Evolutionary conservation across 1,139 yeast genomes (phyloP), one percentile per base, ranked within the genome.

Genomic region (Lipomyces yarrowii): DNA sequence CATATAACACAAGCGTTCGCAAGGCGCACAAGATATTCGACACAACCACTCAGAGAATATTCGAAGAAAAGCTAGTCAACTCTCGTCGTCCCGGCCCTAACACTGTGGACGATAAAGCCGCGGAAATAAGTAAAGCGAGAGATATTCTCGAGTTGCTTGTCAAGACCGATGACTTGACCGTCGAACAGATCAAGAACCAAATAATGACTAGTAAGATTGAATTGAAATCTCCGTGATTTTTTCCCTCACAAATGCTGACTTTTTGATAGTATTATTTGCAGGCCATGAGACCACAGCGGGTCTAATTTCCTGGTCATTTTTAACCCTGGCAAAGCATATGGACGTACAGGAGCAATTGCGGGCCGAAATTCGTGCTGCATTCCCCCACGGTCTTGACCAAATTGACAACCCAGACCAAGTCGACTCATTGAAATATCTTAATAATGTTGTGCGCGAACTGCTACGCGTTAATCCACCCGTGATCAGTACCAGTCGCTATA

Each of bases 381-480:
- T 62, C 39, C 64, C 69, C 18, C 58, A 58, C 37, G 67, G 67
- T 13, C 33, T 48, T 10, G 56, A 51, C 1, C 62, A 55, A 5
- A 63, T 65, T 8, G 23, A 53, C 15, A 60, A 68, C 1, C 63
- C 65, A n/a, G 71, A 66, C 30, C 51, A 59, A 39, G 15, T 66
- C 35, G 69, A 66, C 21, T 52, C 59, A 10, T n/a, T 59, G 62
- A 64, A 58, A 46, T 71, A 67, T 57, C 69, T 72, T 42, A 64
- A 65, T 46, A 59, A 71, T 18, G 70, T 70, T 58, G 61, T 72
- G 48, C 72, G 71, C 61, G 77, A 75, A 64, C 69, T 72, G 1
- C 67, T 74, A 59, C 69, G 77, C 18, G 57, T 73, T 42, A 64
- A 71, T 33, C 73, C 77, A 0, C 70, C 73, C 2, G 54, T 59